Conservation (phyloP, 495 filamentous ascomycete species). For the Pyrenula massariospora region DNA sequence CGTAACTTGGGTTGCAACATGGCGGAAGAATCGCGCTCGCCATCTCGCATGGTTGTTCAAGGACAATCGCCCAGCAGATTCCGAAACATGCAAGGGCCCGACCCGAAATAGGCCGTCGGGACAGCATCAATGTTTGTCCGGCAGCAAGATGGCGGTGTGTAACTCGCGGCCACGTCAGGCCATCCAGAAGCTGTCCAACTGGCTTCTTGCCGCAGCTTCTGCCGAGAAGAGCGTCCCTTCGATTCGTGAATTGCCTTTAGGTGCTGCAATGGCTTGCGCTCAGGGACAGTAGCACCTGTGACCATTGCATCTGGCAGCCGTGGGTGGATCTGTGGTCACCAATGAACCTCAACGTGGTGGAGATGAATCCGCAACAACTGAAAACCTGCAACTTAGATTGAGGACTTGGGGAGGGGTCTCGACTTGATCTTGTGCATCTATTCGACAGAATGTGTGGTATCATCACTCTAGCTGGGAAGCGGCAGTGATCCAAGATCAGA, state of each 20-base stretch:
- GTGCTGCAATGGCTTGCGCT: neutral
- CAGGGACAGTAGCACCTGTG: neutral
- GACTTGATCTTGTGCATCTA: neutral
- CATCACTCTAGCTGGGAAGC: no score
- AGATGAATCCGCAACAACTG: neutral
- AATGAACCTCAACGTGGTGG: neutral
- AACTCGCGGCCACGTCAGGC: neutral
- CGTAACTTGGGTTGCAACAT: neutral
- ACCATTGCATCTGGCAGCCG: neutral
- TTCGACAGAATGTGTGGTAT: neutral
- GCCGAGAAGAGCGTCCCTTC: neutral
- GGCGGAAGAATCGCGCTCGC: neutral
- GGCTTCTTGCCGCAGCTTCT: neutral
- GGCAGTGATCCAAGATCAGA: no score
- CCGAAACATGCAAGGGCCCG: neutral
- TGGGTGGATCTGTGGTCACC: no score
- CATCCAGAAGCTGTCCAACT: neutral
- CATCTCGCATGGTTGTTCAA: neutral
- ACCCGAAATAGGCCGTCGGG: neutral
- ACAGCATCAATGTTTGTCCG: neutral
- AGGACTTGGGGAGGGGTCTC: neutral
- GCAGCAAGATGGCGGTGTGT: neutral
- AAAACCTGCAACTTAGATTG: neutral
- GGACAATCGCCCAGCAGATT: neutral
- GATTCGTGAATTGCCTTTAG: neutral